Evolutionary conservation across 192 early-diverging fungal species (phyloP).

Genomic region (Entomortierella parvispora): DNA sequence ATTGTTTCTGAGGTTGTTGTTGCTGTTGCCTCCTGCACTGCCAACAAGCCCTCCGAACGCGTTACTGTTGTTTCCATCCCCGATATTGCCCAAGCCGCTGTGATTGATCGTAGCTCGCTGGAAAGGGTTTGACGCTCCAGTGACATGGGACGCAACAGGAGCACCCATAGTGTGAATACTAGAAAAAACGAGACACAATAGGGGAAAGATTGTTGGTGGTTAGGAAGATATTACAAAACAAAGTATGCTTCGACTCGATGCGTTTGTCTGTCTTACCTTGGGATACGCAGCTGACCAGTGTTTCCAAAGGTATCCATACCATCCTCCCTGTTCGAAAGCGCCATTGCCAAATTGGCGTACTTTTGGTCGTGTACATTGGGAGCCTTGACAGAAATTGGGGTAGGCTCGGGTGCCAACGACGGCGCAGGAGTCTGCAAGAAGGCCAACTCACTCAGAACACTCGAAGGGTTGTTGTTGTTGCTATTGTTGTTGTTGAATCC

Average conservation of each 20-base stretch:
- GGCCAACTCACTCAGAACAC: conserved; percentile 30
- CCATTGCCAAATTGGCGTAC: conserved; percentile 37
- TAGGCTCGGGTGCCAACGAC: not conserved
- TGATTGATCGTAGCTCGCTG: conserved; percentile 7
- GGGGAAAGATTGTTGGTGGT: no score
- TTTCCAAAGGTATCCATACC: conserved; percentile 65
- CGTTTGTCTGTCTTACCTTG: conserved; percentile 12
- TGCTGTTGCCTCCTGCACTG: not conserved
- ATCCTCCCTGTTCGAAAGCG: conserved; percentile 51
- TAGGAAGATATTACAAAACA: not conserved
- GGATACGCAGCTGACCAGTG: conserved; percentile 46
- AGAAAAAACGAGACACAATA: not conserved
- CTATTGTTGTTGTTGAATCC: conserved; percentile 17
- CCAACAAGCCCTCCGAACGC: not conserved
- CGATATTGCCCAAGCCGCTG: not conserved
- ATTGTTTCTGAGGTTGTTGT: conserved; percentile 16
- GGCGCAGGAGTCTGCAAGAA: conserved; percentile 34
- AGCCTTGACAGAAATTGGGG: conserved; percentile 1
- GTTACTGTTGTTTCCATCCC: not conserved
- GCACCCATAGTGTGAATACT: conserved; percentile 21
- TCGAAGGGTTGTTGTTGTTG: conserved; percentile 31
- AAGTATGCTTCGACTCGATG: not conserved
- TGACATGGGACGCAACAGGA: conserved; percentile 13
- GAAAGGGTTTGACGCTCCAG: conserved; percentile 28
- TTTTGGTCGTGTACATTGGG: conserved; percentile 38